These are phyloP conservation scores for Vanilla planifolia DNA, from an alignment of 106 monocot species.

Conservation along the genomic window DNA sequence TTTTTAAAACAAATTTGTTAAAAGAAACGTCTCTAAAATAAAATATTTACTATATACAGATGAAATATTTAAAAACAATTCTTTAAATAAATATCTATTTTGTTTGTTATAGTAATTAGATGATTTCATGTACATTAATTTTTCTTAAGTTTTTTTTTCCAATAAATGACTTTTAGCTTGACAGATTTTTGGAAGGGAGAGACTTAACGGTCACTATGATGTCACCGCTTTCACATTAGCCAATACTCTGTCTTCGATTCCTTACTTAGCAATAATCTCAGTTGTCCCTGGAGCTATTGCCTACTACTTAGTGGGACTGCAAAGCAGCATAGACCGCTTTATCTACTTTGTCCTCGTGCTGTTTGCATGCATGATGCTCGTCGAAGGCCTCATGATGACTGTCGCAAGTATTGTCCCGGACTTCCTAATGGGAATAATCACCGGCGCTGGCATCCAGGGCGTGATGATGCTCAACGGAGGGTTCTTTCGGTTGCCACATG, in stretches of 20 bases:
- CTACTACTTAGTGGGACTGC: constrained; percentile 65
- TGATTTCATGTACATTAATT: neutral
- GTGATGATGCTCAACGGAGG: constrained; percentile 76
- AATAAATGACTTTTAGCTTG: neutral
- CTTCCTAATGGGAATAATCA: constrained; percentile 83
- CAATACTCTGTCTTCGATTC: constrained; percentile 51
- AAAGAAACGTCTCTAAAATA: too few relatives aligned
- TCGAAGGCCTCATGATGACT: constrained; percentile 88
- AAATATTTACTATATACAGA: too few relatives aligned
- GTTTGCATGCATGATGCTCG: constrained; percentile 56
- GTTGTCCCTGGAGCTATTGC: constrained; percentile 55
- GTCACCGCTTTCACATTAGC: constrained; percentile 40
- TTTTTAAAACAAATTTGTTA: too few relatives aligned
- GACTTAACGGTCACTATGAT: constrained; percentile 77
- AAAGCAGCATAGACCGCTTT: constrained; percentile 40
- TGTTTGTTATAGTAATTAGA: too few relatives aligned
- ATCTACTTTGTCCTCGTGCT: constrained; percentile 54
- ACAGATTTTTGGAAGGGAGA: constrained; percentile 59
- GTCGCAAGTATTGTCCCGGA: constrained; percentile 75
- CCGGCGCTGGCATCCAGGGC: constrained; percentile 73
- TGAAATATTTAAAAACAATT: too few relatives aligned
- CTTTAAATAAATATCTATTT: too few relatives aligned
- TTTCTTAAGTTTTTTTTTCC: neutral
- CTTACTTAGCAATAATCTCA: constrained; percentile 57
- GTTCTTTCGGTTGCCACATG: constrained; percentile 56